phyloP scores from a whole-genome alignment of 306 rosid species.

The cucumber (Cucumis sativus) region Cucumber_9930_V3 NC_026658.2:3863501-3864000 shows the following conservation, averaged over 20 bases:
- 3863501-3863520: constrained; percentile 50
- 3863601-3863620: constrained; percentile 51
- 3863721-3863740: constrained; percentile 14
- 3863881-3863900: constrained; percentile 3
- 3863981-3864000: constrained; percentile 19
- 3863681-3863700: constrained; percentile 25
- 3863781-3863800: constrained; percentile 13
- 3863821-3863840: constrained; percentile 15
- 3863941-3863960: not conserved
- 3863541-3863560: constrained; percentile 29
- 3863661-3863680: not conserved
- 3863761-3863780: constrained; percentile 20
- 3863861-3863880: constrained; percentile 1
- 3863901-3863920: constrained; percentile 2
- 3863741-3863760: constrained; percentile 1
- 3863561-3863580: constrained; percentile 40
- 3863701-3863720: constrained; percentile 34
- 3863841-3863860: constrained; percentile 10
- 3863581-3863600: constrained; percentile 51
- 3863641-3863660: constrained; percentile 21
- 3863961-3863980: constrained; percentile 10
- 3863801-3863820: constrained; percentile 6
- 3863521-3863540: constrained; percentile 37
- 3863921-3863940: not conserved
- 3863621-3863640: constrained; percentile 20